A percentile compares a stretch with the other conserved stretches of the same genome.
phyloP scores from a whole-genome alignment of 1,284 basidiomycete genomes.

The Chondrostereum purpureum region DNA sequence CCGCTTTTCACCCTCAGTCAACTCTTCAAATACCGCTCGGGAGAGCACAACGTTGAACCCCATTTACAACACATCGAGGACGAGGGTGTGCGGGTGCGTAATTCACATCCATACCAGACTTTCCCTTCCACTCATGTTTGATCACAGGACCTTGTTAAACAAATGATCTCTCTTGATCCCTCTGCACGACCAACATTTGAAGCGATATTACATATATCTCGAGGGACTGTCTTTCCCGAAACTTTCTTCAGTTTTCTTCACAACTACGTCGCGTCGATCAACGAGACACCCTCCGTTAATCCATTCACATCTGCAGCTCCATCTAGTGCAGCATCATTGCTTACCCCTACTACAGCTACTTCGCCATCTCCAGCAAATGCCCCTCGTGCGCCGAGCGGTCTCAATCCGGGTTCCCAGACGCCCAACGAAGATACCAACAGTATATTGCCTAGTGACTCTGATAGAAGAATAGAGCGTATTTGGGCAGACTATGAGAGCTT shows the following conservation, averaged over 20 bases:
- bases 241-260: slow-evolving; percentile 93
- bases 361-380: slow-evolving; percentile 15
- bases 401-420: slow-evolving; percentile 18
- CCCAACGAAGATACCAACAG: slow-evolving; percentile 27
- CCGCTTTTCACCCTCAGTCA: slow-evolving; percentile 94
- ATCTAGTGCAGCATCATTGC: slow-evolving; percentile 23
- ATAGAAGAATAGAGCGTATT: slow-evolving; percentile 68
- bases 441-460: slow-evolving; percentile 68
- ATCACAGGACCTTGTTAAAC: slow-evolving; percentile 72
- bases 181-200: slow-evolving; percentile 77
- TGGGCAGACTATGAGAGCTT: slow-evolving; percentile 81
- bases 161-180: slow-evolving; percentile 87
- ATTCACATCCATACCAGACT: slow-evolving; percentile 1
- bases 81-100: slow-evolving; percentile 68
- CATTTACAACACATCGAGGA: slow-evolving; percentile 79
- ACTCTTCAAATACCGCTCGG: slow-evolving; percentile 90
- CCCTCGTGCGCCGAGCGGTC: slow-evolving; percentile 22
- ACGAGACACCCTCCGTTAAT: slow-evolving; percentile 51
- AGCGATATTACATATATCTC: slow-evolving; percentile 70
- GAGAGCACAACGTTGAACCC: slow-evolving; percentile 73
- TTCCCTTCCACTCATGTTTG: slow-evolving; percentile 17
- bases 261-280: slow-evolving; percentile 79
- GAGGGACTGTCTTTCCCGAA: slow-evolving; percentile 82
- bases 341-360: slow-evolving; percentile 22
- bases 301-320: slow-evolving; percentile 35